These are phyloP conservation scores for Vitis hybrid DNA, from an alignment of 177 flowering plant genomes.

Conservation along the genomic window DNA sequence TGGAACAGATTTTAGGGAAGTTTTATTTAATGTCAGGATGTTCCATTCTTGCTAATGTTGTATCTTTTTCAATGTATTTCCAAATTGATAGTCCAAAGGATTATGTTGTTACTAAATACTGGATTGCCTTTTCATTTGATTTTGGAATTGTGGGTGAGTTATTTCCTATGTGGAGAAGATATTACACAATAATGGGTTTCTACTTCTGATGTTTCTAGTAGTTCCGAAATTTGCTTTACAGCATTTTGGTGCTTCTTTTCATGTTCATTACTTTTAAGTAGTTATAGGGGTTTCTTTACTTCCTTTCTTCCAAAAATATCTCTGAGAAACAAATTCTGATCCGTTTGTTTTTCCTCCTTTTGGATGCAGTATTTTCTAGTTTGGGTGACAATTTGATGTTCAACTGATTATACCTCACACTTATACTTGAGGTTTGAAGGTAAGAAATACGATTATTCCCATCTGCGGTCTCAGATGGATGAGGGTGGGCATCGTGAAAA, in stretches of 20 bases:
- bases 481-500: conserved; percentile 72
- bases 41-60: background rate
- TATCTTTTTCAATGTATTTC: background rate
- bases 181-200: background rate
- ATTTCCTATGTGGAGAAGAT: background rate
- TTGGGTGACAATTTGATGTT: background rate
- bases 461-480: conserved; percentile 41
- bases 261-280: background rate
- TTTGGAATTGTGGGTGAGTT: background rate
- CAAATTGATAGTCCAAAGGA: background rate
- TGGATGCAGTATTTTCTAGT: conserved; percentile 1
- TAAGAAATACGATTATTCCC: background rate
- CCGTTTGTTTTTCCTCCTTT: background rate
- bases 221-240: background rate
- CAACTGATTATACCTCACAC: background rate
- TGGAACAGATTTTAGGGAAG: too few species aligned
- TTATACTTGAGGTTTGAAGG: background rate
- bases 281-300: background rate
- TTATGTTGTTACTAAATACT: background rate
- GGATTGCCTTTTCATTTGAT: background rate
- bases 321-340: background rate
- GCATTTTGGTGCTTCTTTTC: background rate
- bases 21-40: background rate
- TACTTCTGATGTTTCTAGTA: background rate
- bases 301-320: too few species aligned